These are phyloP conservation scores for Argentina anserina DNA, from an alignment of 306 rosid species.

Conservation along the genomic window DNA sequence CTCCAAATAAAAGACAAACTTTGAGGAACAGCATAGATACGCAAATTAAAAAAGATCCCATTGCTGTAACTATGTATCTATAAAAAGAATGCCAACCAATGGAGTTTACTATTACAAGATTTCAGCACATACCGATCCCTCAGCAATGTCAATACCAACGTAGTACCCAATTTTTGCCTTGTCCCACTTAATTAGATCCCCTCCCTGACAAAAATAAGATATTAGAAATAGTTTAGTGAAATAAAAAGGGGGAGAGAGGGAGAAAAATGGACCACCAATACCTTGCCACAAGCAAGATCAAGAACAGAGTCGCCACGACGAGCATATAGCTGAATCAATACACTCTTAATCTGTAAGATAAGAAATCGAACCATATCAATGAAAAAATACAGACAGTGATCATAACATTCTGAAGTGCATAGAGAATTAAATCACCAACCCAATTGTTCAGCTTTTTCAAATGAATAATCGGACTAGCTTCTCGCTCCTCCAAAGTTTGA, in stretches of 20 bases:
- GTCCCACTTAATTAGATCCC: conserved; percentile 99
- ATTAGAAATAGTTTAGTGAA: conserved; percentile 7
- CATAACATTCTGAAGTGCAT: not conserved
- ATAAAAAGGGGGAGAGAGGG: not conserved
- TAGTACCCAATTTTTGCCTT: conserved; percentile 93
- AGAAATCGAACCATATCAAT: conserved; percentile 7
- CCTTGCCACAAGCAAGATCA: conserved; percentile 99
- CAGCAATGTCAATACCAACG: conserved; percentile 96
- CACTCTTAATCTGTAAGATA: conserved; percentile 83
- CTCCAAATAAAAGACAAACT: not conserved
- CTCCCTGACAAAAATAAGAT: conserved; percentile 57
- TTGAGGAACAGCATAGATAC: not conserved
- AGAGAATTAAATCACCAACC: conserved; percentile 37
- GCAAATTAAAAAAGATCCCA: not conserved
- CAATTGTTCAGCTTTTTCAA: conserved; percentile 92
- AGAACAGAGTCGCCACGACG: conserved; percentile 84
- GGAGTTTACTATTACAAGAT: not conserved
- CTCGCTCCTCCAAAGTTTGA: conserved; percentile 89
- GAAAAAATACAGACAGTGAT: not conserved
- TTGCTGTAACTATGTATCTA: not conserved
- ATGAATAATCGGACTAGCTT: conserved; percentile 86
- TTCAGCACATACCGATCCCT: conserved; percentile 73
- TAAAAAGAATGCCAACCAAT: conserved; percentile 16
- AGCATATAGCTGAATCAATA: conserved; percentile 88
- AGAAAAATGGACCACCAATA: conserved; percentile 28